A percentile compares a stretch with the other conserved stretches of the same genome.
These are phyloP conservation scores for Termitomyces sp. DNA, from an alignment of 768 basidiomycete species.

Conservation along the genomic window DNA sequence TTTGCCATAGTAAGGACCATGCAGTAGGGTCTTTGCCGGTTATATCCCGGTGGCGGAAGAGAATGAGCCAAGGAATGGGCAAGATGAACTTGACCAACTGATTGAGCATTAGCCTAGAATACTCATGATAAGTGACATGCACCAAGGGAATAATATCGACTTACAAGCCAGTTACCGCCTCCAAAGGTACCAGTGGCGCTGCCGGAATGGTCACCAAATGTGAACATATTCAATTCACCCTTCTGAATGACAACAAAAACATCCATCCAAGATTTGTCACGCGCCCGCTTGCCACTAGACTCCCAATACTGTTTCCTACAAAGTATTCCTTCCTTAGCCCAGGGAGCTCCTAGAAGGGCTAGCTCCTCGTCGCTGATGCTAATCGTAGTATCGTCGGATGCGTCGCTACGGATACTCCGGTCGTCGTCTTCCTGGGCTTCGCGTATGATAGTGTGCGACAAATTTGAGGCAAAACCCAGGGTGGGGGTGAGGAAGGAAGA, in stretches of 20 bases:
- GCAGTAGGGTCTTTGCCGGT: constrained; percentile 84
- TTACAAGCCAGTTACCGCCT: constrained; percentile 96
- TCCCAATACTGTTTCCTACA: constrained; percentile 96
- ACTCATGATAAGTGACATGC: neutral
- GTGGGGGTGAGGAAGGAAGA: constrained; percentile 75
- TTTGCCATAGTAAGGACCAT: constrained; percentile 89
- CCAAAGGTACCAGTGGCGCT: constrained; percentile 69
- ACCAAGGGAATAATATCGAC: constrained; percentile 25
- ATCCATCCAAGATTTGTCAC: constrained; percentile 88
- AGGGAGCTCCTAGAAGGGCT: constrained; percentile 91
- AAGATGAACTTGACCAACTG: constrained; percentile 79
- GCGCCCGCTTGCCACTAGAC: constrained; percentile 73
- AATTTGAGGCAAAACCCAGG: constrained; percentile 94
- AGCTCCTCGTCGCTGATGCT: constrained; percentile 95
- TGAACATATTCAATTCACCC: constrained; percentile 94
- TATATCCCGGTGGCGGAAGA: constrained; percentile 90
- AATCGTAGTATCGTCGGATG: constrained; percentile 64
- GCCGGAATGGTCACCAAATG: constrained; percentile 75
- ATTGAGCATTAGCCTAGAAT: constrained; percentile 74
- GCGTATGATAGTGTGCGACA: constrained; percentile 94
- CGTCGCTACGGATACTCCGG: constrained; percentile 60
- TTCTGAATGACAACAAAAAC: constrained; percentile 95
- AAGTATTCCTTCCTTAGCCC: constrained; percentile 98
- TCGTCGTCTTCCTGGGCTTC: constrained; percentile 91
- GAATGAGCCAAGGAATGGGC: constrained; percentile 86